Evolutionary conservation across 495 filamentous ascomycete genomes (phyloP).

Genomic region (Tuber umbilicatum): DNA sequence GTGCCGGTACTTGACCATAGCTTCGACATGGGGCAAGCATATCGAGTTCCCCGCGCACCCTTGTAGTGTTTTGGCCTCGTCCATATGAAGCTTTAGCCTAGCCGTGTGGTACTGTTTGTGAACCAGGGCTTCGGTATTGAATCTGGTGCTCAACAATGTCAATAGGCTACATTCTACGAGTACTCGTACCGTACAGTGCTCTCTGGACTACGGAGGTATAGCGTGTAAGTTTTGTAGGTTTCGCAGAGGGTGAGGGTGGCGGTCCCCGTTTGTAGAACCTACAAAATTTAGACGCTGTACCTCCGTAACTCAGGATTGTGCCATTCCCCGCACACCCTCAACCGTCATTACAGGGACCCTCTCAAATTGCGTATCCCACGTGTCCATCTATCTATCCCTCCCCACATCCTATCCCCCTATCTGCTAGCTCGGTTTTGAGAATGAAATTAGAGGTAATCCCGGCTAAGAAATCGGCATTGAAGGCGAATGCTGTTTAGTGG

Average conservation of each 20-base stretch:
- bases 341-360: not conserved
- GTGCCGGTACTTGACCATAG: too few relatives aligned
- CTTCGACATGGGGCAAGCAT: not conserved
- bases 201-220: too few relatives aligned
- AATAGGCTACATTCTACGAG: not conserved
- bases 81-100: too few relatives aligned
- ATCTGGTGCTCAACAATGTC: not conserved
- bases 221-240: too few relatives aligned
- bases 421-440: not conserved
- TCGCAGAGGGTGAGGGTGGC: too few relatives aligned
- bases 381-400: not conserved
- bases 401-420: not conserved
- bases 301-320: not conserved
- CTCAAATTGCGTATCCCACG: not conserved
- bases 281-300: too few relatives aligned
- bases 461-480: not conserved
- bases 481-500: not conserved
- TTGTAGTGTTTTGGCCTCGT: not conserved
- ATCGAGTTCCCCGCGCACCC: not conserved
- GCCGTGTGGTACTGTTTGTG: not conserved
- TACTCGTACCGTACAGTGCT: too few relatives aligned
- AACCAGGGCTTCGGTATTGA: not conserved
- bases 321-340: not conserved
- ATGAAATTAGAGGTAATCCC: not conserved
- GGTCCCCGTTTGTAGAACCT: too few relatives aligned